phyloP scores from a whole-genome alignment of 2,329 filamentous ascomycete species.

The Arachnomyces sp. region DNA sequence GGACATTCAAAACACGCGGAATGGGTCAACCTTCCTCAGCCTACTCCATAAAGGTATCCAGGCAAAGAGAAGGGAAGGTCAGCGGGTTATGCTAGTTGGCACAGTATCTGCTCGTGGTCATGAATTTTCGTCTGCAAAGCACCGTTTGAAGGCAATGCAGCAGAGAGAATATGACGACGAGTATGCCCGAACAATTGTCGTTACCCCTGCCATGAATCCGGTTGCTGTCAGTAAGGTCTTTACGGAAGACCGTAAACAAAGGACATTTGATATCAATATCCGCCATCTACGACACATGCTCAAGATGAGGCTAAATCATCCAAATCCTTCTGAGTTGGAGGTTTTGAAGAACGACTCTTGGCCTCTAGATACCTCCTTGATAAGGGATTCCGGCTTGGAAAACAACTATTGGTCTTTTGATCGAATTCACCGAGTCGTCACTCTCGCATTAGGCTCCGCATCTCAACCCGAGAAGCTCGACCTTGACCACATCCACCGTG shows the following conservation, averaged over 20 bases:
- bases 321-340: conserved; percentile 19
- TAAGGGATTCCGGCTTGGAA: conserved; percentile 35
- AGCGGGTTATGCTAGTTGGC: conserved; percentile 70
- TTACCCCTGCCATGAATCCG: conserved; percentile 43
- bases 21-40: conserved; percentile 62
- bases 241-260: conserved; percentile 41
- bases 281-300: conserved; percentile 60
- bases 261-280: conserved; percentile 53
- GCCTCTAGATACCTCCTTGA: conserved; percentile 20
- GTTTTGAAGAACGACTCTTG: conserved; percentile 18
- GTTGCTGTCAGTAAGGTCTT: conserved; percentile 35
- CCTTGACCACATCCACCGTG: conserved; percentile 30
- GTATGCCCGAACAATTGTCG: conserved; percentile 47
- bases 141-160: too few species aligned
- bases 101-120: conserved; percentile 56
- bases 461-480: conserved; percentile 34
- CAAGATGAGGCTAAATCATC: conserved; percentile 28
- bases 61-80: conserved; percentile 61
- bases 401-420: conserved; percentile 53
- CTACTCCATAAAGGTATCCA: conserved; percentile 66
- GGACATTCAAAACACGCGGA: conserved; percentile 62
- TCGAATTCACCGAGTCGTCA: conserved; percentile 54
- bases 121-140: conserved; percentile 35
- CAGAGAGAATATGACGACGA: conserved; percentile 40
- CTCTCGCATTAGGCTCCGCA: conserved; percentile 44